Base-by-base conservation (phyloP, 2,329 filamentous ascomycete genomes). In the Hymenoscyphus fraxineus region DNA sequence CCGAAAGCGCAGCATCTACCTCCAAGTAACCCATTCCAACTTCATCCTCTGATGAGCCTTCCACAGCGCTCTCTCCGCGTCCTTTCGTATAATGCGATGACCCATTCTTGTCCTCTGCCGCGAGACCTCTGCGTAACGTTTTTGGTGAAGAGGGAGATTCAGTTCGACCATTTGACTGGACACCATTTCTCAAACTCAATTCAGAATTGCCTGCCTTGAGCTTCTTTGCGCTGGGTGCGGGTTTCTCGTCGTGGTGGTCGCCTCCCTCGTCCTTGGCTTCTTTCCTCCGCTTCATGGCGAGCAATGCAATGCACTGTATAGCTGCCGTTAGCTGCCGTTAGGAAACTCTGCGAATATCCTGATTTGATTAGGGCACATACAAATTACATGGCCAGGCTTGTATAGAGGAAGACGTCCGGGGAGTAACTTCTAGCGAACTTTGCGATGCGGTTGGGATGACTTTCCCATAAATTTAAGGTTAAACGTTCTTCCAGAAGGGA, bases 201-300 rank as follows among this genome's bases (percentile, higher is more conserved):
- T 5, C 32, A 47, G 47, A 12, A 54, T 27, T 54, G 47, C 27
- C 47, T 57, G 51, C 16, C 35, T 40, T 51, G 55, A 10, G 19
- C 12, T 32, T 39, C 16, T 40, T 38, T 54, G 32, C 15, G 54
- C n/a, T 32, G 22, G 31, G 35, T 35, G 31, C 60, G 22, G 3
- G 56, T 41, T 16, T n/a, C 22, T 69, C 61, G 12, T 66, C 31
- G 16, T 66, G 62, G 39, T 60, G 12, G 16, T 58, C 64, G 58
- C 64, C 65, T 58, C 40, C 55, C 39, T 58, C 51, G 31, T 57
- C 64, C 27, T 65, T 59, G 22, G 38, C 22, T 55, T 65, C 54
- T 56, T 66, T 71, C 60, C 66, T 71, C 38, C 70, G 64, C 56
- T 70, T 70, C 69, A 70, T 54, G 19, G 47, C 19, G 22, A 54